Evolutionary conservation across 2,329 filamentous ascomycete species (phyloP), one percentile per base, ranked within the genome.

Genomic region (Leptographium galeiforme): DNA sequence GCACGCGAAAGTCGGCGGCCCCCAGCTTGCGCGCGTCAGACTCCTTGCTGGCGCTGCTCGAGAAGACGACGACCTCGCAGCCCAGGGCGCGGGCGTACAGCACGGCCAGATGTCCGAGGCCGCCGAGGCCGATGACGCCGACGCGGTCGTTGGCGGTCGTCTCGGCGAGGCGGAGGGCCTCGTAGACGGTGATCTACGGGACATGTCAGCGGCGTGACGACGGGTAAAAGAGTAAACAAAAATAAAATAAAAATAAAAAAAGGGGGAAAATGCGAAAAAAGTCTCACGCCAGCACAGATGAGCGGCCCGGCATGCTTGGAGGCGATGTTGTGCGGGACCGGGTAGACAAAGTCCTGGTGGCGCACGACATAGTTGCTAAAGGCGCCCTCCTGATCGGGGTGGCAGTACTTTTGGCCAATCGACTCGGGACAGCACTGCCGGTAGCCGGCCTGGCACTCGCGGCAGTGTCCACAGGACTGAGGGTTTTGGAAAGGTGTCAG

Each of bases 91-190:
- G 67, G 0, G 79, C 79, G 61, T 80, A 84, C 57, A 82, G 76
- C 55, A 84, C 79, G 12, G 78, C 80, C 33, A 84, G 63, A 61
- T 84, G 80, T 3, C 80, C 80, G 2, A 83, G 71, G 25, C 81
- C 81, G 48, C 83, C 74, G 51, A 84, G 69, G 19, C 65, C 67
- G 39, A 69, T 61, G 1, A 68, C 57, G 33, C 65, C 67, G 34
- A 68, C 64, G 0, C 61, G 64, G 53, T 65, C 63, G 50, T 55
- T 61, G 10, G 62, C 51, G 48, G 57, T 52, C 55, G 61, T 62
- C 11, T 56, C 60, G 50, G 62, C 58, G 8, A 48, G 25, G 12
- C 40, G 51, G 12, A 69, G 63, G 2, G 64, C 63, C 53, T 62
- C 66, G 55, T 62, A 69, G 2, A 72, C 70, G 16, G 70, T 73